Conservation (phyloP, 2,329 filamentous ascomycete species). For the Trichoderma koningiopsis region DNA sequence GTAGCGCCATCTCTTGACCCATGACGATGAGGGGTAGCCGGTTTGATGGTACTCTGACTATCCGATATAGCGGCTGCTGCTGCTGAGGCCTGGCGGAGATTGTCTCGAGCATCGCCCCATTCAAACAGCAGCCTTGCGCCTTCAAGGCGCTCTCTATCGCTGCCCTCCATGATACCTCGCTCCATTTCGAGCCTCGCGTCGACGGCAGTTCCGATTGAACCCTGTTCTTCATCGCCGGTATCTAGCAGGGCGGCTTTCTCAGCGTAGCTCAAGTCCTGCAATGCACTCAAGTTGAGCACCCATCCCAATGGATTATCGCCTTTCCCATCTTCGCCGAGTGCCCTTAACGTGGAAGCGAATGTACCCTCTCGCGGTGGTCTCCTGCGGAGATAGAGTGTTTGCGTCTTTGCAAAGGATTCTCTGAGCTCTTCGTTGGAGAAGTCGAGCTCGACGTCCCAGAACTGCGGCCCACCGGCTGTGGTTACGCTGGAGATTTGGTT, state of each 20-base stretch:
- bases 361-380: slow-evolving; percentile 67
- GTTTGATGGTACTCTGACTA: slow-evolving; percentile 41
- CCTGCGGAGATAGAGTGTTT: slow-evolving; percentile 73
- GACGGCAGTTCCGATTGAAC: slow-evolving; percentile 56
- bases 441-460: slow-evolving; percentile 81
- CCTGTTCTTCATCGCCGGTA: slow-evolving; percentile 51
- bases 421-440: slow-evolving; percentile 67
- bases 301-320: slow-evolving; percentile 63
- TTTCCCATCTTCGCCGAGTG: slow-evolving; percentile 57
- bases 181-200: slow-evolving; percentile 73
- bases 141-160: slow-evolving; percentile 47
- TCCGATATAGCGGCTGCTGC: slow-evolving; percentile 32
- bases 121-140: slow-evolving; percentile 57
- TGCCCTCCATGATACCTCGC: slow-evolving; percentile 46
- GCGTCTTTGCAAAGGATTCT: slow-evolving; percentile 63
- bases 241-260: slow-evolving; percentile 67
- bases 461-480: slow-evolving; percentile 63
- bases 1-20: slow-evolving; percentile 10
- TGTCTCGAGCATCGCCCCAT: slow-evolving; percentile 53
- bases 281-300: slow-evolving; percentile 68
- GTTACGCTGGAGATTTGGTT: slow-evolving; percentile 61
- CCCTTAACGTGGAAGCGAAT: slow-evolving; percentile 74
- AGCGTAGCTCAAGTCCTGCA: slow-evolving; percentile 58
- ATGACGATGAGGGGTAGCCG: slow-evolving; percentile 32
- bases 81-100: slow-evolving; percentile 33